Percentiles rank a stretch among this genome's conserved stretches.
phyloP scores from a whole-genome alignment of 2,329 filamentous ascomycete species.

The Aspergillus sp. region DNA sequence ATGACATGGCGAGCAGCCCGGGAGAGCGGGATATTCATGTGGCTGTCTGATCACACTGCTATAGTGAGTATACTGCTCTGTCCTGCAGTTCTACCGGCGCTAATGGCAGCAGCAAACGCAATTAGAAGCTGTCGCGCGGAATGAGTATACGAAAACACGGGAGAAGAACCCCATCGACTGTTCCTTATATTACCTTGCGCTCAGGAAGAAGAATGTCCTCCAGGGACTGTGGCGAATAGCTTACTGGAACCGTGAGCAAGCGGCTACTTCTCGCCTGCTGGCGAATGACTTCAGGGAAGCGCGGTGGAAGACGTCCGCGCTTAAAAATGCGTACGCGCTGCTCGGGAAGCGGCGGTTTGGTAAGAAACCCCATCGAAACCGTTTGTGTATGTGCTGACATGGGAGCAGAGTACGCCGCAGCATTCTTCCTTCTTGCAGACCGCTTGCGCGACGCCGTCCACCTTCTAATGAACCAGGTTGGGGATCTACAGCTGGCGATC shows the following conservation, averaged over 20 bases:
- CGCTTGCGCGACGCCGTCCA: constrained; percentile 75
- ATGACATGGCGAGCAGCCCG: constrained; percentile 78
- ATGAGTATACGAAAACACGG: constrained; percentile 83
- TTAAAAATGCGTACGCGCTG: constrained; percentile 94
- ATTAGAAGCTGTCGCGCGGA: constrained; percentile 83
- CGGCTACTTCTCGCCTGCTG: constrained; percentile 66
- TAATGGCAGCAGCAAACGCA: constrained; percentile 51
- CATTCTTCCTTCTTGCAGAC: constrained; percentile 88
- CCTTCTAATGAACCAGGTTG: constrained; percentile 76
- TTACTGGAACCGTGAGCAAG: constrained; percentile 77
- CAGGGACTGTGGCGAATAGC: constrained; percentile 94
- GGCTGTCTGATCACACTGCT: constrained; percentile 68
- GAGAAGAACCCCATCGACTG: constrained; percentile 86
- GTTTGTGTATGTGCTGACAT: constrained; percentile 5
- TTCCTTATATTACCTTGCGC: constrained; percentile 79
- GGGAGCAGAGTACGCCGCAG: constrained; percentile 80
- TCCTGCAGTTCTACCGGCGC: constrained; percentile 1
- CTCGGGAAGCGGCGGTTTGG: constrained; percentile 83
- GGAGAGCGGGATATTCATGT: constrained; percentile 88
- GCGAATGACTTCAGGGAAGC: constrained; percentile 84
- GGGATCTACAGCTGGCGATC: constrained; percentile 82
- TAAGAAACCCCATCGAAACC: too few relatives aligned
- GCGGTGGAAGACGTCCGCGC: constrained; percentile 76
- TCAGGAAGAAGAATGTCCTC: constrained; percentile 82
- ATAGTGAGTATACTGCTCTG: constrained; percentile 49